Conservation (phyloP, 768 basidiomycete species). For the Crepidotus variabilis region DNA sequence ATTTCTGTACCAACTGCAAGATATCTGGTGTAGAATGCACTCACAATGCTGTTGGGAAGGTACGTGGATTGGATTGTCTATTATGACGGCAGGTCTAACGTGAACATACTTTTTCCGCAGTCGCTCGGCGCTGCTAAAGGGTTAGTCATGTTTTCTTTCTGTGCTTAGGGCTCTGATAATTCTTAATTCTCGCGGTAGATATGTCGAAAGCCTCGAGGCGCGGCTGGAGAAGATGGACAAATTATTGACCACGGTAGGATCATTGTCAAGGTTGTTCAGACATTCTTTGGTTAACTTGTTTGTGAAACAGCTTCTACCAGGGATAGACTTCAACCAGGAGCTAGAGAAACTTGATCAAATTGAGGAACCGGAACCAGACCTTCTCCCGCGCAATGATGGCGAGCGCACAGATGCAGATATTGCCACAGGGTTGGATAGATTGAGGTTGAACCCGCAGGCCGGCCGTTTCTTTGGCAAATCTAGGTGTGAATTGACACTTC, state of each 20-base stretch:
- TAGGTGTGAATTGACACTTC: constrained; percentile 19
- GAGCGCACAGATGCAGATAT: constrained; percentile 7
- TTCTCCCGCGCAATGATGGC: background rate
- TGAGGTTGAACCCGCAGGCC: constrained; percentile 30
- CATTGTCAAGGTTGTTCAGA: background rate
- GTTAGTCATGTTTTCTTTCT: constrained; percentile 32
- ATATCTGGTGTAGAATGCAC: constrained; percentile 57
- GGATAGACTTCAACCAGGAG: constrained; percentile 56
- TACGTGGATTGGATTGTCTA: constrained; percentile 22
- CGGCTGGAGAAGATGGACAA: constrained; percentile 60
- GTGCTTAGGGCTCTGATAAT: too few relatives aligned
- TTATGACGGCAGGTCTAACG: background rate
- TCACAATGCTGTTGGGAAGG: constrained; percentile 66
- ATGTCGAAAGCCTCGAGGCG: constrained; percentile 55
- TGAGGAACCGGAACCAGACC: background rate
- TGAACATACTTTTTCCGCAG: constrained; percentile 13
- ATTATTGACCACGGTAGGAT: constrained; percentile 44
- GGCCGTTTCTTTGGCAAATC: constrained; percentile 45
- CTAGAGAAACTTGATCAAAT: constrained; percentile 30
- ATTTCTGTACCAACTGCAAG: constrained; percentile 58
- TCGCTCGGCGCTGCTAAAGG: constrained; percentile 59
- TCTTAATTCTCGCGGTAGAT: constrained; percentile 26
- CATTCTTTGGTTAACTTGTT: background rate
- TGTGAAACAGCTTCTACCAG: constrained; percentile 35
- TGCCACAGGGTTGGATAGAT: constrained; percentile 24